Evolutionary conservation across 257 asterid species (phyloP).

Genomic region (Cordia subcordata): DNA sequence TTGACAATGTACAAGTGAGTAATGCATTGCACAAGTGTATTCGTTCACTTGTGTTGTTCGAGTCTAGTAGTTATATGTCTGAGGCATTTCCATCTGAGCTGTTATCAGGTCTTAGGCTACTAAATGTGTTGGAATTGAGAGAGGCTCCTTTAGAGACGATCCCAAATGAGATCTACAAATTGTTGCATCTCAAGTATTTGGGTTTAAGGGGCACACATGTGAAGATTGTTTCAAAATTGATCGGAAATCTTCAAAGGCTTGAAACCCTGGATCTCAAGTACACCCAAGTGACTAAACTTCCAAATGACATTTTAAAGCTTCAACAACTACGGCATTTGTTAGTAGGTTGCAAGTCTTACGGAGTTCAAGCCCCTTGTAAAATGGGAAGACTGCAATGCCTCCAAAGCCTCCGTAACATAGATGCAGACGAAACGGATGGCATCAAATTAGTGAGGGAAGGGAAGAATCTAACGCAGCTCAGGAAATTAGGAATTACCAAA

Average conservation of each 20-base stretch:
- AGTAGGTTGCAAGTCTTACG: not conserved
- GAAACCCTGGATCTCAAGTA: slow-evolving; percentile 19
- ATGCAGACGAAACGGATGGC: slow-evolving; percentile 8
- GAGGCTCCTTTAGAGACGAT: slow-evolving; percentile 3
- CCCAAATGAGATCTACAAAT: not conserved
- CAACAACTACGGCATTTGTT: slow-evolving; percentile 15
- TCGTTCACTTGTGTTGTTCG: slow-evolving; percentile 11
- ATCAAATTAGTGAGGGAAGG: slow-evolving; percentile 12
- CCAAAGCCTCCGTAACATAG: slow-evolving; percentile 6
- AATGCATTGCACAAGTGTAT: slow-evolving; percentile 6
- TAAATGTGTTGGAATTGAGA: slow-evolving; percentile 17
- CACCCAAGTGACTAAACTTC: slow-evolving; percentile 13
- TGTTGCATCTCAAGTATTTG: slow-evolving; percentile 17
- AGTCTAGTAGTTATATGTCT: not conserved
- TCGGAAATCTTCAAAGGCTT: slow-evolving; percentile 18
- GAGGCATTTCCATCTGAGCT: slow-evolving; percentile 1
- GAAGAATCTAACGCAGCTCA: slow-evolving; percentile 21
- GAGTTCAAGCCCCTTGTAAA: slow-evolving; percentile 13
- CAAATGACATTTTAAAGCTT: slow-evolving; percentile 17
- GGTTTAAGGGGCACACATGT: slow-evolving; percentile 15
- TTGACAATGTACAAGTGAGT: not conserved
- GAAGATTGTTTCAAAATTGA: slow-evolving; percentile 11
- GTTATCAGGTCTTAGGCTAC: slow-evolving; percentile 13
- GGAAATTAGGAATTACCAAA: slow-evolving; percentile 21
- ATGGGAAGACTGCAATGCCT: slow-evolving; percentile 17